Evolutionary conservation across 768 basidiomycete species (phyloP), one percentile per base, ranked within the genome.

Genomic region (Omphalotus guepiniiformis): DNA sequence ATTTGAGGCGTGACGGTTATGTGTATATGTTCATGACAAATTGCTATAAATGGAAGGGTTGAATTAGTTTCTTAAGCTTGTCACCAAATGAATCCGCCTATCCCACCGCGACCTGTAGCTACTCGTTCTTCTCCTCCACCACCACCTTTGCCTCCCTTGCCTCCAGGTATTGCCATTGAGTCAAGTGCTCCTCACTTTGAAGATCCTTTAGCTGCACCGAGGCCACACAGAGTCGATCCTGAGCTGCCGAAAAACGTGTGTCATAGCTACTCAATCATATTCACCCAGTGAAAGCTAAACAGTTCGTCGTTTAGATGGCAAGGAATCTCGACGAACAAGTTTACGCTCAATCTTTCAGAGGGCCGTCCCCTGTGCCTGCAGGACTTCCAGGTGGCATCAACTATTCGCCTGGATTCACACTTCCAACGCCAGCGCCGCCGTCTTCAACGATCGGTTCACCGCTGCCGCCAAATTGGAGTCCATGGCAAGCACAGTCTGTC

Each of bases 241-340:
- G 45, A 47, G 23, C 22, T 47, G 3, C 45, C 34, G 4, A 27
- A 15, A n/a, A 47, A 47, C 18, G 34, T 47, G 28, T 28, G 19
- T 47, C 12, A 5, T 12, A 8, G 22, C 37, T 37, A 13, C 25
- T 19, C 18, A 26, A 19, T 34, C n/a, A 23, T 44, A 15, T 30
- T 44, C 30, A 32, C 9, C 30, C n/a, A 9, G 9, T 32, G 9
- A 9, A 9, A 32, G n/a, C 30, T n/a, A 9, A n/a, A 32, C 30
- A 9, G 9, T 32, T 32, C n/a, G 9, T 32, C n/a, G 9, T n/a
- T 32, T 39, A 47, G 45, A 47, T 47, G 45, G 45, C 45, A n/a
- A 18, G 45, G 13, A 47, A 47, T 26, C 25, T 47, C 22, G 45
- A 47, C 45, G 45, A 47, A 47, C 36, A 38, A 38, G 5, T 26